These are phyloP conservation scores for Lentinula sp. DNA, from an alignment of 768 basidiomycete genomes.

Conservation along the genomic window DNA sequence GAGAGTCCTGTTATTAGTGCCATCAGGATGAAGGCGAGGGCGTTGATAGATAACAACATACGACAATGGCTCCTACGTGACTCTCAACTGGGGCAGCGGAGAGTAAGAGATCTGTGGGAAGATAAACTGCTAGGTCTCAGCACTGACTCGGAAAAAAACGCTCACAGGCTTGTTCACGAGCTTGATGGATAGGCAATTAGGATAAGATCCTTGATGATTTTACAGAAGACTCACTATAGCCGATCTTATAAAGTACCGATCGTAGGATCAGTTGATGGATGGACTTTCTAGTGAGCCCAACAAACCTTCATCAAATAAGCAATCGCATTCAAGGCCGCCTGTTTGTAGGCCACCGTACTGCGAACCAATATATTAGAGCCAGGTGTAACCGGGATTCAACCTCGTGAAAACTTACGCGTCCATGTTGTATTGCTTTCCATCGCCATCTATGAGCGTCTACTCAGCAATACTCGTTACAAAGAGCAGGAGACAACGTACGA, in stretches of 20 bases:
- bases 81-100: conserved; percentile 68
- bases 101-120: conserved; percentile 48
- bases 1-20: conserved; percentile 48
- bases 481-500: conserved; percentile 31
- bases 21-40: not conserved
- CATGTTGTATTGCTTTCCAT: conserved; percentile 75
- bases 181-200: conserved; percentile 22
- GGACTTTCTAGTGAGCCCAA: not conserved
- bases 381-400: not conserved
- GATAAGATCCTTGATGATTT: not conserved
- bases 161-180: conserved; percentile 73
- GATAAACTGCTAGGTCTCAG: not conserved
- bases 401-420: conserved; percentile 44
- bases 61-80: conserved; percentile 66
- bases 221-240: conserved; percentile 52
- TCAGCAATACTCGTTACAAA: not conserved
- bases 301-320: conserved; percentile 62
- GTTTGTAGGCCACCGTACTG: conserved; percentile 74
- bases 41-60: conserved; percentile 22
- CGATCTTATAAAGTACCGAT: conserved; percentile 34
- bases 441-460: conserved; percentile 41
- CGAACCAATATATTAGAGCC: not conserved
- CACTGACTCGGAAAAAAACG: conserved; percentile 5
- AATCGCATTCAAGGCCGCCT: conserved; percentile 73
- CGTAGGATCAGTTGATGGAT: not conserved